A percentile compares a stretch with the other conserved stretches of the same genome.
These are phyloP conservation scores for Boletus subluridellus DNA, from an alignment of 1,284 basidiomycete genomes.

Conservation along the genomic window DNA sequence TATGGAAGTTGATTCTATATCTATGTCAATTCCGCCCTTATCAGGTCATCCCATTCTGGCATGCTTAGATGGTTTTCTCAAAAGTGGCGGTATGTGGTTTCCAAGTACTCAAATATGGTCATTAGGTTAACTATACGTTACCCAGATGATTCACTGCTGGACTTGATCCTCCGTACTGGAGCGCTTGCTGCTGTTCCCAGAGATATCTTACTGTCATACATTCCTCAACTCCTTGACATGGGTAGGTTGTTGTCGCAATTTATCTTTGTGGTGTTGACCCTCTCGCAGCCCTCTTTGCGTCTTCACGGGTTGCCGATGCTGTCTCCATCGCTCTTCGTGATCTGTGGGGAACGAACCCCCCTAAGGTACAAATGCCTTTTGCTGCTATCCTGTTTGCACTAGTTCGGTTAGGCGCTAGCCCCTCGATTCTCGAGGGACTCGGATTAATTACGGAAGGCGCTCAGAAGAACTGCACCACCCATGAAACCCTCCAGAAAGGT, in stretches of 20 bases:
- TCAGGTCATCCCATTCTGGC: slow-evolving; percentile 32
- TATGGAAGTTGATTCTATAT: slow-evolving; percentile 27
- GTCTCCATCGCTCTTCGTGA: slow-evolving; percentile 22
- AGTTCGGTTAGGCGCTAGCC: slow-evolving; percentile 26
- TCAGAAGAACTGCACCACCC: slow-evolving; percentile 9
- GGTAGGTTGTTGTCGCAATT: slow-evolving; percentile 33
- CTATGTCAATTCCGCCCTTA: slow-evolving; percentile 7
- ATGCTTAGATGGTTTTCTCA: slow-evolving; percentile 35
- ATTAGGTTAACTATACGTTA: not conserved
- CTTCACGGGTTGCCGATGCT: slow-evolving; percentile 25
- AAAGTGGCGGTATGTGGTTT: slow-evolving; percentile 37
- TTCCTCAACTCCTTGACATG: slow-evolving; percentile 40
- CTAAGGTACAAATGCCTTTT: slow-evolving; percentile 16
- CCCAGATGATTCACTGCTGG: slow-evolving; percentile 41
- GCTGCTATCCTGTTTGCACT: slow-evolving; percentile 19
- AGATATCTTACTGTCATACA: slow-evolving; percentile 29
- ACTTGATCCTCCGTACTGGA: slow-evolving; percentile 43
- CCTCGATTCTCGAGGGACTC: slow-evolving; percentile 15
- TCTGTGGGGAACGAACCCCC: slow-evolving; percentile 19
- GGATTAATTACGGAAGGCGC: slow-evolving; percentile 10
- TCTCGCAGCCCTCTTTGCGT: slow-evolving; percentile 19
- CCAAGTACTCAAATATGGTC: not conserved
- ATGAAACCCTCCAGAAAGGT: slow-evolving; percentile 28
- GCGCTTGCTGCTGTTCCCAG: slow-evolving; percentile 32
- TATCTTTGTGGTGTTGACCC: not conserved